Evolutionary conservation across 352 stramenopile genomes (phyloP).

Genomic region (Phytophthora hybrid): DNA sequence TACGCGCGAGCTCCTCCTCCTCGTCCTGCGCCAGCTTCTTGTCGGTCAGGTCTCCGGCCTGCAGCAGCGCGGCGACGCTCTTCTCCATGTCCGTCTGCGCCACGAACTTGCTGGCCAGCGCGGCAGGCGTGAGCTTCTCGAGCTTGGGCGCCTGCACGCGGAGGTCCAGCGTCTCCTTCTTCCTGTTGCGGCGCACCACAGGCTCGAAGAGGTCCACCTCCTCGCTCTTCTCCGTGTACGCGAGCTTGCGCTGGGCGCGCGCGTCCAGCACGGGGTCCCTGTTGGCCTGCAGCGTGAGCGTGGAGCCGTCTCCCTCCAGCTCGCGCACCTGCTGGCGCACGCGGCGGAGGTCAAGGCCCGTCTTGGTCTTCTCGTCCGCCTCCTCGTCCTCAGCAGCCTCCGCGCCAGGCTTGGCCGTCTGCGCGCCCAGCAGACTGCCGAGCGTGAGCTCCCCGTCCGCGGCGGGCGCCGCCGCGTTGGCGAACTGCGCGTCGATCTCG

Average conservation of each 20-base stretch:
- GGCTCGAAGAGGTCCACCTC: constrained; percentile 92
- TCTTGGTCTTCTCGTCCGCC: constrained; percentile 28
- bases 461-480: constrained; percentile 23
- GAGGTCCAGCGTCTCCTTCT: constrained; percentile 96
- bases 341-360: constrained; percentile 53
- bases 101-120: constrained; percentile 94
- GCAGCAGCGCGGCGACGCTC: constrained; percentile 72
- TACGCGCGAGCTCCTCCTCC: constrained; percentile 73
- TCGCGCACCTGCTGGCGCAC: constrained; percentile 83
- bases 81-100: constrained; percentile 93
- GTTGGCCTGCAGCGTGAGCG: constrained; percentile 62
- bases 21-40: constrained; percentile 73
- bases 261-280: constrained; percentile 86
- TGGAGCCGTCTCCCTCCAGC: constrained; percentile 67
- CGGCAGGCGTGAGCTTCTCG: constrained; percentile 84
- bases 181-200: constrained; percentile 91
- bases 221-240: constrained; percentile 90
- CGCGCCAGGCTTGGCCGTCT: constrained; percentile 56
- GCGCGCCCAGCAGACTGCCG: constrained; percentile 37
- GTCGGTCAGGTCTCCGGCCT: constrained; percentile 69
- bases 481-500: constrained; percentile 62
- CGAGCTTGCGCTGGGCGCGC: constrained; percentile 88
- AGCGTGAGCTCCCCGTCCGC: constrained; percentile 35
- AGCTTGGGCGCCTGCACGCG: constrained; percentile 87
- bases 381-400: constrained; percentile 34